These are phyloP conservation scores for Rhizophagus sp. DNA, from an alignment of 192 early-diverging fungal species.

Conservation along the genomic window DNA sequence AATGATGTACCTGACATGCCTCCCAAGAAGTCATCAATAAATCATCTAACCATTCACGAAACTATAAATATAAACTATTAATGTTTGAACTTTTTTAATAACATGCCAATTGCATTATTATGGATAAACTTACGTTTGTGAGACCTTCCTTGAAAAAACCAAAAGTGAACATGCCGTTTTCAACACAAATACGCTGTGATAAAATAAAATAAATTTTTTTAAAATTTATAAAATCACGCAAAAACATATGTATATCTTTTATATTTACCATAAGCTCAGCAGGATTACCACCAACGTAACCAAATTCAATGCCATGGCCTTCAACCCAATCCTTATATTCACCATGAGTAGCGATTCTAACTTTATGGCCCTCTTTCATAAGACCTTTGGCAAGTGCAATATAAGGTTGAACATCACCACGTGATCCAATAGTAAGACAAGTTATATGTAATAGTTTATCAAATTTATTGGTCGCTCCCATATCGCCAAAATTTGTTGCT, in stretches of 20 bases:
- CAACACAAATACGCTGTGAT: conserved; percentile 59
- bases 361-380: conserved; percentile 60
- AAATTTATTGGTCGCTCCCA: conserved; percentile 30
- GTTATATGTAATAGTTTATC: conserved; percentile 60
- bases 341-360: conserved; percentile 67
- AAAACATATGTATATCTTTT: not conserved
- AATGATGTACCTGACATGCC: conserved; percentile 46
- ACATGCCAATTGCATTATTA: not conserved
- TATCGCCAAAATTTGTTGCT: conserved; percentile 31
- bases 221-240: not conserved
- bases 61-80: conserved; percentile 34
- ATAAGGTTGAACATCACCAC: conserved; percentile 70
- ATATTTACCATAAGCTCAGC: conserved; percentile 56
- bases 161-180: conserved; percentile 68
- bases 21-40: conserved; percentile 55
- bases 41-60: conserved; percentile 66
- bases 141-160: conserved; percentile 61
- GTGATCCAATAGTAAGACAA: conserved; percentile 69
- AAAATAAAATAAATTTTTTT: not conserved
- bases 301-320: conserved; percentile 68
- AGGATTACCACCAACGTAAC: conserved; percentile 62
- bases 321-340: conserved; percentile 69
- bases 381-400: conserved; percentile 71
- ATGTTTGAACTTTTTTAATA: not conserved
- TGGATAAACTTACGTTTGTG: conserved; percentile 32